These are phyloP conservation scores for Papiliotrema fonsecae DNA, from an alignment of 1,284 basidiomycete species.

Conservation along the genomic window DNA sequence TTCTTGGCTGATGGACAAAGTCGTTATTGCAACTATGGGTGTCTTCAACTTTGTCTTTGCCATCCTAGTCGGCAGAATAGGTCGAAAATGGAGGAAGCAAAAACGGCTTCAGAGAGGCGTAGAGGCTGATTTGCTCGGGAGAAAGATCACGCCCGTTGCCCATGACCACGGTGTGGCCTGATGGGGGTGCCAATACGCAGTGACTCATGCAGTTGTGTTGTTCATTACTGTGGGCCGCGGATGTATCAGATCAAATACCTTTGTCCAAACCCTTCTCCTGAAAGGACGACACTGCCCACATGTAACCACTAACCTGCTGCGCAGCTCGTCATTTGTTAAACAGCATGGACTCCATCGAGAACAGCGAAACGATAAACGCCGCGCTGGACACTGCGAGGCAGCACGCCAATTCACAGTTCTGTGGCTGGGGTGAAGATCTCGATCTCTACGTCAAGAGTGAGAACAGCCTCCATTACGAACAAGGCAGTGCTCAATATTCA, in stretches of 20 bases:
- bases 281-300: not conserved
- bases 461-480: not conserved
- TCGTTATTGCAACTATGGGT: not conserved
- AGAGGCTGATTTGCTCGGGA: not conserved
- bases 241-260: not conserved
- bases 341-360: too few relatives aligned
- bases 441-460: not conserved
- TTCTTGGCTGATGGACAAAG: not conserved
- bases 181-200: too few relatives aligned
- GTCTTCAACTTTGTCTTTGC: not conserved
- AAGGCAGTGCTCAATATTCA: not conserved
- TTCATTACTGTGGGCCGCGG: not conserved
- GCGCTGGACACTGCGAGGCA: not conserved
- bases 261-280: not conserved
- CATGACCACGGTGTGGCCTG: too few relatives aligned
- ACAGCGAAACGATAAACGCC: too few relatives aligned
- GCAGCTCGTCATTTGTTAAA: not conserved
- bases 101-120: not conserved
- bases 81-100: not conserved
- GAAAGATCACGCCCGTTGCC: not conserved
- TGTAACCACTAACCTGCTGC: not conserved
- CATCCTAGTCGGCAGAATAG: not conserved
- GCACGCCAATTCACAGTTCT: not conserved
- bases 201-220: not conserved
- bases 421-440: not conserved